Evolutionary conservation across 108 stramenopile genomes (phyloP).

Genomic region (Cyclotella choctawhatcheeana): DNA sequence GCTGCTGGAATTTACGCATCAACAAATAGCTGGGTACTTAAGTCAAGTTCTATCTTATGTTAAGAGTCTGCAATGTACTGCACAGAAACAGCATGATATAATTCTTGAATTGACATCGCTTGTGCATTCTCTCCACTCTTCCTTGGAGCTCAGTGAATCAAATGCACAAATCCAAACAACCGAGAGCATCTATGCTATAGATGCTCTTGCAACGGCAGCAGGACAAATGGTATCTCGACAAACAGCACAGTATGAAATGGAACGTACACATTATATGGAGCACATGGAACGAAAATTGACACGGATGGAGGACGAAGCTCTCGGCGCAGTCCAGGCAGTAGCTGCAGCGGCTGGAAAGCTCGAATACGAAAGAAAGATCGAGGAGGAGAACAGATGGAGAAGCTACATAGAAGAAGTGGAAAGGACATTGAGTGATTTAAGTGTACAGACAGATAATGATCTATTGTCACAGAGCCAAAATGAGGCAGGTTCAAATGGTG

Average conservation of each 20-base stretch:
- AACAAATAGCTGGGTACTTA: constrained; percentile 16
- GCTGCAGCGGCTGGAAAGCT: constrained; percentile 40
- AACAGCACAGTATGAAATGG: constrained; percentile 13
- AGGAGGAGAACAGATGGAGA: constrained; percentile 42
- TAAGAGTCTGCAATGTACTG: constrained; percentile 16
- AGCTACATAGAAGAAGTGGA: constrained; percentile 31
- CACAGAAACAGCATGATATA: constrained; percentile 30
- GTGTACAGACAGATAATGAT: constrained; percentile 11
- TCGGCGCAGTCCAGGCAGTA: constrained; percentile 40
- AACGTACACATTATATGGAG: constrained; percentile 14
- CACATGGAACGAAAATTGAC: constrained; percentile 27
- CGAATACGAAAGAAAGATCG: constrained; percentile 41
- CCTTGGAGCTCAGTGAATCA: constrained; percentile 15
- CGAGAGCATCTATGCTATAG: constrained; percentile 13
- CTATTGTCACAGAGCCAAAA: neutral
- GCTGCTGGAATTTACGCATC: constrained; percentile 9
- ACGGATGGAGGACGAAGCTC: constrained; percentile 36
- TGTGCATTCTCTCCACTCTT: constrained; percentile 24
- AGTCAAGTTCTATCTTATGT: constrained; percentile 24
- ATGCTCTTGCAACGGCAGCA: constrained; percentile 26
- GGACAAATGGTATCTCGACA: constrained; percentile 14
- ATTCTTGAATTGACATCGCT: constrained; percentile 41
- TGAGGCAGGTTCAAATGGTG: neutral
- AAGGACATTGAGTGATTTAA: constrained; percentile 17
- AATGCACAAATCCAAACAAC: constrained; percentile 10